These are phyloP conservation scores for Exobasidium rhododendri DNA, from an alignment of 1,284 basidiomycete species.

Conservation along the genomic window DNA sequence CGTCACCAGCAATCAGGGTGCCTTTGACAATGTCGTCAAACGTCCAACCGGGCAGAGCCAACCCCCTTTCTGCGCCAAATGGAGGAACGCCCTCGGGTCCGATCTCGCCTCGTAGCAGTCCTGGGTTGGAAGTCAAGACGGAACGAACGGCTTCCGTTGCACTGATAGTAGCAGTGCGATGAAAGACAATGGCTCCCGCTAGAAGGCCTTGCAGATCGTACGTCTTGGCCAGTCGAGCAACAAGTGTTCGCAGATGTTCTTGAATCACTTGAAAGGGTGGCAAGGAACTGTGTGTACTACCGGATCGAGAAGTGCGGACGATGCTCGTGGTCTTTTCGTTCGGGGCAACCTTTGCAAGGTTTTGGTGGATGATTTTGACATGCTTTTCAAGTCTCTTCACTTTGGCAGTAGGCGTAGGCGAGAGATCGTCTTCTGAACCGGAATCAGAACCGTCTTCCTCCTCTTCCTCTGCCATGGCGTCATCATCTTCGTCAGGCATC, in stretches of 20 bases:
- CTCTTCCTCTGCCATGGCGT: slow-evolving; percentile 18
- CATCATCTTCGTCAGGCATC: background rate
- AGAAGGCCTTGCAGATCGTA: slow-evolving; percentile 52
- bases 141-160: slow-evolving; percentile 47
- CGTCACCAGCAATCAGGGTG: slow-evolving; percentile 31
- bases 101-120: slow-evolving; percentile 46
- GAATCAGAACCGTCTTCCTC: slow-evolving; percentile 24
- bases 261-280: slow-evolving; percentile 17
- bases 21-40: background rate
- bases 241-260: slow-evolving; percentile 27
- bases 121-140: slow-evolving; percentile 44
- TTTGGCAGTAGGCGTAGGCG: slow-evolving; percentile 16
- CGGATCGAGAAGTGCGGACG: background rate
- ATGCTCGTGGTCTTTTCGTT: background rate
- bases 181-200: slow-evolving; percentile 51
- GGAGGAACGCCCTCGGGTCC: slow-evolving; percentile 18
- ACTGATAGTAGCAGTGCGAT: slow-evolving; percentile 52
- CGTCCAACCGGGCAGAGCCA: slow-evolving; percentile 26
- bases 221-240: slow-evolving; percentile 38
- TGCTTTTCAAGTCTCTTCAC: slow-evolving; percentile 2
- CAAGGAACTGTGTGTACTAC: background rate
- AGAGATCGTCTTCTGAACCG: slow-evolving; percentile 29
- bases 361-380: background rate
- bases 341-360: background rate
- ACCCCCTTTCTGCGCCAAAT: background rate